Percentiles rank a stretch among this genome's conserved stretches.
Conservation (phyloP, 495 filamentous ascomycete genomes). For the Podospora pseudopauciseta region DNA sequence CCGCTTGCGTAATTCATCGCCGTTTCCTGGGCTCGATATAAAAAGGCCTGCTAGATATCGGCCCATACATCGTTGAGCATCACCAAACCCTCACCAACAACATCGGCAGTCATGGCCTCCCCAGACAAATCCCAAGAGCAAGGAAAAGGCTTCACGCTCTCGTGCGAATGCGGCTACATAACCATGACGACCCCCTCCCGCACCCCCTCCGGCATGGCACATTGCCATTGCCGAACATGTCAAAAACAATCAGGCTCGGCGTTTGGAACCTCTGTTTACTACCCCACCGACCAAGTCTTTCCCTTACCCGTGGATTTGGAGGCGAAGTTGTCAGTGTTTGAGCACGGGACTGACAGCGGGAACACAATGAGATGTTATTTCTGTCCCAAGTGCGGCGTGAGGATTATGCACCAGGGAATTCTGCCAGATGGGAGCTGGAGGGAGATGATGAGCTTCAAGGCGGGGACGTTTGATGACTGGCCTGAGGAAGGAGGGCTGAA, state of each 20-base stretch:
- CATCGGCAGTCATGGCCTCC: neutral
- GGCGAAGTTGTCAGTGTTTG: slow-evolving; percentile 32
- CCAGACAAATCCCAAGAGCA: neutral
- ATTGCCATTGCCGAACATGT: slow-evolving; percentile 58
- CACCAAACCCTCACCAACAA: neutral
- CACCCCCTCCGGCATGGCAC: slow-evolving; percentile 38
- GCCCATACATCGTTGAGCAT: neutral
- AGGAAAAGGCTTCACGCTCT: slow-evolving; percentile 25
- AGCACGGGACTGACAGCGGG: slow-evolving; percentile 39
- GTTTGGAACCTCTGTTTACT: slow-evolving; percentile 51
- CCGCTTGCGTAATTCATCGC: no score
- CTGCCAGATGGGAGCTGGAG: slow-evolving; percentile 31
- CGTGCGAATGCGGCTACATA: slow-evolving; percentile 52
- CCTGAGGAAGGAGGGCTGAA: slow-evolving; percentile 10
- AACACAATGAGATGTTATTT: slow-evolving; percentile 45
- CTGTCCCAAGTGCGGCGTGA: slow-evolving; percentile 45
- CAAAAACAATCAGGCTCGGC: slow-evolving; percentile 54
- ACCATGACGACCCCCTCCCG: slow-evolving; percentile 43
- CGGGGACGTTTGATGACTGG: slow-evolving; percentile 42
- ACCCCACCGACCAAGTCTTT: slow-evolving; percentile 37
- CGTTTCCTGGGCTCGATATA: neutral
- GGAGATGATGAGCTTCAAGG: slow-evolving; percentile 44
- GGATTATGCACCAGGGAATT: slow-evolving; percentile 42
- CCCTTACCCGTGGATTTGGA: slow-evolving; percentile 39
- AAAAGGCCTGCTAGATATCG: no score